phyloP scores from a whole-genome alignment of 352 stramenopile species.

The Phytopythium helicoides region DNA sequence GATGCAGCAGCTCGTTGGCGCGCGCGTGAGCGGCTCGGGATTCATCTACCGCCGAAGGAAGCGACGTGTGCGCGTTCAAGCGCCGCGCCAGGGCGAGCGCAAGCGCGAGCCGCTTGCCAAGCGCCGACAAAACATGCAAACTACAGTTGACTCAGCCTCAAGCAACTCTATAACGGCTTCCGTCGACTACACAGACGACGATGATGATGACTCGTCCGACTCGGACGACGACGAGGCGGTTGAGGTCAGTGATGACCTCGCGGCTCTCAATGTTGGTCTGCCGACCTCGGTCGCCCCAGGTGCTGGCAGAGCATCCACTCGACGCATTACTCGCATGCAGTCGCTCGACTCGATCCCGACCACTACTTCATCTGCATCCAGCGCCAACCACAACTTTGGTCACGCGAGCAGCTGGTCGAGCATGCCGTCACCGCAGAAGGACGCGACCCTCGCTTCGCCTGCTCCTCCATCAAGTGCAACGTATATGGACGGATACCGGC shows the following conservation, averaged over 20 bases:
- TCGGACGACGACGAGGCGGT: slow-evolving; percentile 16
- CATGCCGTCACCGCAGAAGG: slow-evolving; percentile 5
- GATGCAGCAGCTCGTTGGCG: slow-evolving; percentile 70
- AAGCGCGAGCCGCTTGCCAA: too few species aligned
- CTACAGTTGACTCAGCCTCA: too few species aligned
- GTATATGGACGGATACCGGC: slow-evolving; percentile 50
- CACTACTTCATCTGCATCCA: too few species aligned
- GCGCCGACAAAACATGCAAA: too few species aligned
- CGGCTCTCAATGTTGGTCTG: slow-evolving; percentile 1
- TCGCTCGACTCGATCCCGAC: too few species aligned
- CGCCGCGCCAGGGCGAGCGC: too few species aligned
- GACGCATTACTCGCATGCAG: too few species aligned
- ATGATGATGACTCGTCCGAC: not conserved
- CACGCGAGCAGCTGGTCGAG: not conserved
- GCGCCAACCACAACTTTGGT: too few species aligned
- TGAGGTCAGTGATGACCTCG: slow-evolving; percentile 10
- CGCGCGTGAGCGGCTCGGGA: slow-evolving; percentile 48
- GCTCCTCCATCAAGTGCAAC: too few species aligned
- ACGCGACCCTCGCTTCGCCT: slow-evolving; percentile 11
- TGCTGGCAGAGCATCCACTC: too few species aligned
- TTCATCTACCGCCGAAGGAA: slow-evolving; percentile 49
- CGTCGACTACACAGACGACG: not conserved
- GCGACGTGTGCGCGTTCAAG: not conserved
- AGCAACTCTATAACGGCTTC: too few species aligned
- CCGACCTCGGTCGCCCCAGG: too few species aligned